These are phyloP conservation scores for Elaeagnus macrophylla DNA, from an alignment of 306 rosid genomes.

Conservation along the genomic window DNA sequence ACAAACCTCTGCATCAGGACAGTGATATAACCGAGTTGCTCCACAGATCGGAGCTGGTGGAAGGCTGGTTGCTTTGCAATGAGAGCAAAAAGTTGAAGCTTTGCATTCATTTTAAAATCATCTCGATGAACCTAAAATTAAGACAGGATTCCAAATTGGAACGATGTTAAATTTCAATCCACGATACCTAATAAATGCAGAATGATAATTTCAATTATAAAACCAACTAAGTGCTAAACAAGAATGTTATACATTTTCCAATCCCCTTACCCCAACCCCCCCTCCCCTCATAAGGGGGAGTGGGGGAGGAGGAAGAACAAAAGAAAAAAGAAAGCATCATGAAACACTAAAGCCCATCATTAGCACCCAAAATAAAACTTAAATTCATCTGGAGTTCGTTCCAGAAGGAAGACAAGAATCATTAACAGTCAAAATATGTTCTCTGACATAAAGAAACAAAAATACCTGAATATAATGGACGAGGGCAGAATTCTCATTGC, in stretches of 20 bases:
- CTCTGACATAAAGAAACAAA: conserved; percentile 6
- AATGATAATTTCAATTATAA: too few species aligned
- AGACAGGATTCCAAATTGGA: conserved; percentile 12
- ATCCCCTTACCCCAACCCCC: too few species aligned
- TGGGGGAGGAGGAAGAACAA: too few species aligned
- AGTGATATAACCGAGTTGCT: conserved; percentile 90
- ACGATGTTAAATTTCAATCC: conserved; percentile 2
- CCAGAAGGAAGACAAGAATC: too few species aligned
- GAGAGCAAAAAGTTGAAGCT: conserved; percentile 86
- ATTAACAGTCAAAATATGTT: not conserved
- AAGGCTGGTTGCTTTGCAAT: conserved; percentile 83
- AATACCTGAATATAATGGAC: conserved; percentile 77
- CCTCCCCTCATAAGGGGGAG: too few species aligned
- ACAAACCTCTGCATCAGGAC: conserved; percentile 60
- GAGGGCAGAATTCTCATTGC: conserved; percentile 81
- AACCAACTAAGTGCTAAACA: not conserved
- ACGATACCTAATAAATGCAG: too few species aligned
- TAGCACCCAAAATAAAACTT: too few species aligned
- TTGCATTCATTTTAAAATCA: conserved; percentile 68
- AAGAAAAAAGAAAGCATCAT: too few species aligned
- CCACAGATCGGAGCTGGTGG: conserved; percentile 95
- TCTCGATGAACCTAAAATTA: conserved; percentile 71
- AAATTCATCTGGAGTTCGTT: too few species aligned
- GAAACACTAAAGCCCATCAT: too few species aligned
- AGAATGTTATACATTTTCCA: too few species aligned